Conservation (phyloP, 2,329 filamentous ascomycete species). For the Aulographum hederae region DNA sequence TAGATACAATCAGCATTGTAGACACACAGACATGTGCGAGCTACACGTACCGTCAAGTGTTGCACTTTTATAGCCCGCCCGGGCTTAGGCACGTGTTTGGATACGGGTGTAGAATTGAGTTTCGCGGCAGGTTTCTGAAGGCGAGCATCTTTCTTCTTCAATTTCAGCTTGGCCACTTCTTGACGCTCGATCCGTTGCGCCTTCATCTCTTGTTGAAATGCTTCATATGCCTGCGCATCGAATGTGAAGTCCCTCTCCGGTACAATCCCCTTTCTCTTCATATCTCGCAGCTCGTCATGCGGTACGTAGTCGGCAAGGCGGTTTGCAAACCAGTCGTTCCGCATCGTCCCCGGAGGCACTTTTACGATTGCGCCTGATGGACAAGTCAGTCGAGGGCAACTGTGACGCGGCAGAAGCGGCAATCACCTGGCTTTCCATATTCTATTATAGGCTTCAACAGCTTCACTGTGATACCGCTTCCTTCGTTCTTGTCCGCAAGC, state of each 20-base stretch:
- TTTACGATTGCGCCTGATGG: conserved; percentile 32
- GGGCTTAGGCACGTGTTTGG: background rate
- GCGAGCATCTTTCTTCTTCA: conserved; percentile 3
- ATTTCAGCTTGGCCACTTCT: conserved; percentile 1
- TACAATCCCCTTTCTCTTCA: conserved; percentile 24
- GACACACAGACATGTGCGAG: background rate
- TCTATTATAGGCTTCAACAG: conserved; percentile 31
- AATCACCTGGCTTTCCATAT: conserved; percentile 29
- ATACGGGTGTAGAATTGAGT: no score
- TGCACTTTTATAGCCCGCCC: background rate
- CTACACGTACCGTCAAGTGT: background rate
- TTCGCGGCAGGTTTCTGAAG: background rate
- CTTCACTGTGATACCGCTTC: conserved; percentile 24
- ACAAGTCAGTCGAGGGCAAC: conserved; percentile 1
- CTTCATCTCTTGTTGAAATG: conserved; percentile 1
- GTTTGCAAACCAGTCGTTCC: conserved; percentile 34
- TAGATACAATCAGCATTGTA: conserved; percentile 6
- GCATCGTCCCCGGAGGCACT: conserved; percentile 32
- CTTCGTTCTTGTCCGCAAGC: no score
- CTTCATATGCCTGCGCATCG: conserved; percentile 6
- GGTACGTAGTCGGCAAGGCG: conserved; percentile 34
- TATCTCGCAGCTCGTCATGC: conserved; percentile 22
- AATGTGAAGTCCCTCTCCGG: conserved; percentile 30
- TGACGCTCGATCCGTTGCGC: conserved; percentile 6
- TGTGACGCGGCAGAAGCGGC: no score